Base-by-base conservation (phyloP, 2,329 filamentous ascomycete genomes). In the Beauveria bassiana region DNA sequence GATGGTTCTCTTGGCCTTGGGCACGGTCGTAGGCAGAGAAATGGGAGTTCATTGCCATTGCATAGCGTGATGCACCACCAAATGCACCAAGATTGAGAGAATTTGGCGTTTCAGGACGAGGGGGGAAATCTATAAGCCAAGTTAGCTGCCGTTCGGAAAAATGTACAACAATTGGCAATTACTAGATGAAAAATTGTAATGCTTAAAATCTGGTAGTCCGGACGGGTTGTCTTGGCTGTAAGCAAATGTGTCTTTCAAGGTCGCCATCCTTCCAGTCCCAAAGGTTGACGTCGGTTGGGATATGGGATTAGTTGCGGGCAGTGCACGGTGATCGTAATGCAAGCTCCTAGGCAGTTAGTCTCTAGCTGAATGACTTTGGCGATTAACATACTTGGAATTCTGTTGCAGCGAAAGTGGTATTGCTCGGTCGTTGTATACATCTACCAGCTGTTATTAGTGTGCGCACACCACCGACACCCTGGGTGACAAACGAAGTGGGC, bases 231-330 rank as follows among this genome's bases (percentile, higher is more conserved):
- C 51, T 20, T 45, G 51, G 51, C 31, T 16, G 31, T 61, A 61
- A 7, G 50, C 12, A n/a, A 61, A 47, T 2, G 50, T 22, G n/a
- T 58, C 53, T 31, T 50, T 51, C 9, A 46, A 26, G 5, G 40
- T n/a, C 9, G 22, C 40, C 9, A 52, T 40, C 20, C 55, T 40
- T 42, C 22, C 20, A 8, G 38, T 16, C 40, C 34, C 34, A 38
- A 47, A 28, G 8, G n/a, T 40, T 28, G 47, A 59, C 2, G 24
- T 34, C 10, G 60, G 24, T n/a, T 62, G 60, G 18, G 60, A 58
- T 5, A 62, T 62, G 20, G 60, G 54, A 22, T 62, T 58, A 8
- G 52, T n/a, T 26, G 60, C 22, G 3, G 55, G 54, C 54, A 62
- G 38, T n/a, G 26, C 47, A 7, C 40, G 54, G 31, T 52, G 20